phyloP scores from a whole-genome alignment of 1,284 basidiomycete genomes.

The Bjerkandera adusta region DNA sequence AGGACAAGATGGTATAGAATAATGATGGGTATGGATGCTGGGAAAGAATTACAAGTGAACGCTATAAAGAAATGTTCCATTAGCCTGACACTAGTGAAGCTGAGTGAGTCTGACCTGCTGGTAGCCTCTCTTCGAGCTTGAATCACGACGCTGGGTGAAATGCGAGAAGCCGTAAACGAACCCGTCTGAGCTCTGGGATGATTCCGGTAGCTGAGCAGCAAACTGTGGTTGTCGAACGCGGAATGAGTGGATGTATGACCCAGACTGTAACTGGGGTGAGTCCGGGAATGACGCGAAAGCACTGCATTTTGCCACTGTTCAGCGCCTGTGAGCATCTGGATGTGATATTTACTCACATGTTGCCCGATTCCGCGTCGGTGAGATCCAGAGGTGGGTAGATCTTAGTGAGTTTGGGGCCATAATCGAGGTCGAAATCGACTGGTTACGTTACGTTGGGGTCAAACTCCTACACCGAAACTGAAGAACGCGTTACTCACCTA shows the following conservation, averaged over 20 bases:
- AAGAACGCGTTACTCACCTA: constrained; percentile 47
- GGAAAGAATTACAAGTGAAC: constrained; percentile 84
- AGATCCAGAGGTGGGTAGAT: constrained; percentile 66
- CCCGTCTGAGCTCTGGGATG: constrained; percentile 45
- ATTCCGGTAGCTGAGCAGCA: constrained; percentile 25
- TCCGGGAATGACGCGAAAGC: constrained; percentile 96
- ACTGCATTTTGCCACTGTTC: constrained; percentile 36
- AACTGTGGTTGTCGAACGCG: constrained; percentile 50
- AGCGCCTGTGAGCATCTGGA: constrained; percentile 11
- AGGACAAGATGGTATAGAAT: constrained; percentile 67
- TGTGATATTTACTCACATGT: constrained; percentile 62
- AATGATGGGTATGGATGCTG: constrained; percentile 84
- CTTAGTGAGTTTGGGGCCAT: constrained; percentile 80
- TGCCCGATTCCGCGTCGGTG: constrained; percentile 68
- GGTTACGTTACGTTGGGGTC: constrained; percentile 23
- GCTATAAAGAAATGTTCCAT: constrained; percentile 39
- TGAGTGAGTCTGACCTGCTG: constrained; percentile 59
- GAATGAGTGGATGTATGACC: constrained; percentile 73
- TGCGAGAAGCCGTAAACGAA: constrained; percentile 84
- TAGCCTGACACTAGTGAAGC: constrained; percentile 1
- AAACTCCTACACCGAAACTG: neutral
- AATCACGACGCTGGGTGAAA: constrained; percentile 75
- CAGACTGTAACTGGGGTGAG: constrained; percentile 77
- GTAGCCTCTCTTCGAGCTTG: constrained; percentile 77
- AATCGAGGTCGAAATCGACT: constrained; percentile 88